Conservation (phyloP, 345 rosid genomes). For the Euphorbia lathyris region DNA sequence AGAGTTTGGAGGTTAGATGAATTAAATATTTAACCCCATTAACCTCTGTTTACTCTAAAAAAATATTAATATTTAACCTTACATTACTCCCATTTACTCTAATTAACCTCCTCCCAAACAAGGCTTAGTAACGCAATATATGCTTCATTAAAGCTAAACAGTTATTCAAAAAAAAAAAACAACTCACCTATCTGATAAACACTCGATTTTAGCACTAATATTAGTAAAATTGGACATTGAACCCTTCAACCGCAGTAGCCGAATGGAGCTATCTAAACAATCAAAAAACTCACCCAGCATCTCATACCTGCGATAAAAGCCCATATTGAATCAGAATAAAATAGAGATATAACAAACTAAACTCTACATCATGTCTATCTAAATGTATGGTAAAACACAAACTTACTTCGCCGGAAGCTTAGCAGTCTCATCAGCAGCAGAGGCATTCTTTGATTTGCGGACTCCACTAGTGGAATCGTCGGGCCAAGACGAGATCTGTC, state of each 20-base stretch:
- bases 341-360: neutral
- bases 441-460: neutral
- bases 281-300: constrained; percentile 59
- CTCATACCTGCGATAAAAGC: constrained; percentile 43
- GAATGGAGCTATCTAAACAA: constrained; percentile 57
- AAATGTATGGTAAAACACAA: neutral
- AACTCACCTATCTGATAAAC: constrained; percentile 62
- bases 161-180: no score
- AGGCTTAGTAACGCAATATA: no score
- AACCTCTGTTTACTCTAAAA: no score
- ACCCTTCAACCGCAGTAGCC: constrained; percentile 50
- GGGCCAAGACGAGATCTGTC: constrained; percentile 24
- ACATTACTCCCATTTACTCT: no score
- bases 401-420: constrained; percentile 24
- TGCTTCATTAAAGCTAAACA: neutral
- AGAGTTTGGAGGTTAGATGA: no score
- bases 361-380: neutral
- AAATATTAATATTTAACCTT: no score
- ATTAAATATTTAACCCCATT: no score
- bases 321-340: neutral
- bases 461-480: constrained; percentile 11
- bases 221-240: constrained; percentile 51
- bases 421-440: neutral
- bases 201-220: constrained; percentile 51
- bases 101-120: no score